Percentiles rank a stretch among this genome's conserved stretches.
Conservation (phyloP, 306 rosid species). For the Fragaria vesca region DNA sequence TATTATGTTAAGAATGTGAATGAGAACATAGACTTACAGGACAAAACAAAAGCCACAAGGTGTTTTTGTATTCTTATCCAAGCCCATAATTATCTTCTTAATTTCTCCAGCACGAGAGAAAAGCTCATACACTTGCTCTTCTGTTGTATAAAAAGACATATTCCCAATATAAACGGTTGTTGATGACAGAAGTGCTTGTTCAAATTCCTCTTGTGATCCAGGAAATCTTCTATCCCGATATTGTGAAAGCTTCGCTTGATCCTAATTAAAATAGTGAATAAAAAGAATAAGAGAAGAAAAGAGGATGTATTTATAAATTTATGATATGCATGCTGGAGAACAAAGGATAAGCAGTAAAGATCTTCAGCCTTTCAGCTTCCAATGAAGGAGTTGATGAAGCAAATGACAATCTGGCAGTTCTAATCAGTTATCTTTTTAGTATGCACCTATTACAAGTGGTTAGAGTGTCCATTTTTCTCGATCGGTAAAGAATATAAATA, state of each 20-base stretch:
- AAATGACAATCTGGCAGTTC: neutral
- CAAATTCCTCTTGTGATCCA: constrained; percentile 87
- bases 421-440: neutral
- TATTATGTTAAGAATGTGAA: constrained; percentile 3
- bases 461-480: neutral
- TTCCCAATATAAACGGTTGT: constrained; percentile 75
- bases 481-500: no score
- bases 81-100: constrained; percentile 93
- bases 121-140: constrained; percentile 92
- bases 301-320: neutral
- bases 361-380: neutral
- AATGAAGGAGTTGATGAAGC: neutral
- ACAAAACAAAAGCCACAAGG: constrained; percentile 95
- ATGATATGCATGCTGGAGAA: neutral
- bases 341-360: neutral
- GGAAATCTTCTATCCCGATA: constrained; percentile 85
- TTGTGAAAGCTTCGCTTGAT: constrained; percentile 73
- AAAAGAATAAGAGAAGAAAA: neutral
- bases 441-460: neutral
- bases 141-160: constrained; percentile 95
- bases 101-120: constrained; percentile 92
- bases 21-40: constrained; percentile 46
- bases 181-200: constrained; percentile 64
- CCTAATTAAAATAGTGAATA: constrained; percentile 35
- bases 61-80: constrained; percentile 93